A percentile compares a stretch with the other conserved stretches of the same genome.
These are phyloP conservation scores for Magnusiomyces tetraspermus DNA, from an alignment of 1,139 yeast genomes.

Conservation along the genomic window DNA sequence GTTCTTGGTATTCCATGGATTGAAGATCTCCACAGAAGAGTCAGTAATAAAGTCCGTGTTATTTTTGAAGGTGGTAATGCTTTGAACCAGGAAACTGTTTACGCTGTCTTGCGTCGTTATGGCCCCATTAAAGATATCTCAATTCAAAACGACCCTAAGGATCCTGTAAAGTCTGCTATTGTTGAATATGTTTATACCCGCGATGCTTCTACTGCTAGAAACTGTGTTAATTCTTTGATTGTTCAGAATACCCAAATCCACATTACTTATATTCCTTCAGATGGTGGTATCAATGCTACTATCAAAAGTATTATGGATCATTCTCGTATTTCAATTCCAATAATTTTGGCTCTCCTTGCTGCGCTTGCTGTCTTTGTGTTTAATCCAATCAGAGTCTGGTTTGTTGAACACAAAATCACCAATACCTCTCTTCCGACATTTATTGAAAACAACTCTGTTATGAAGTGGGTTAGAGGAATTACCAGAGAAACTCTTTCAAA, in stretches of 20 bases:
- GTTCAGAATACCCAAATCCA: constrained; percentile 54
- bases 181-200: constrained; percentile 48
- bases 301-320: constrained; percentile 39
- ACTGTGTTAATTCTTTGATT: constrained; percentile 69
- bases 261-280: constrained; percentile 55
- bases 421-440: background rate
- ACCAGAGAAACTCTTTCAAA: constrained; percentile 6
- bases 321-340: constrained; percentile 69
- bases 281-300: constrained; percentile 34
- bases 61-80: constrained; percentile 73
- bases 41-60: constrained; percentile 53
- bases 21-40: constrained; percentile 76
- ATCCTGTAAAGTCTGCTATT: constrained; percentile 39
- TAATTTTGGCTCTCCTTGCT: constrained; percentile 53
- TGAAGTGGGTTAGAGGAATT: constrained; percentile 5
- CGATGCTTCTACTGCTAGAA: constrained; percentile 79
- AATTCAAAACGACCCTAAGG: constrained; percentile 38
- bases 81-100: constrained; percentile 75
- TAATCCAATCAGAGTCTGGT: constrained; percentile 85
- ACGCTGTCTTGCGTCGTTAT: constrained; percentile 73
- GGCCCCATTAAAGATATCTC: constrained; percentile 69
- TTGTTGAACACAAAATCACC: constrained; percentile 58
- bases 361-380: constrained; percentile 76
- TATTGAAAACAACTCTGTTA: constrained; percentile 8
- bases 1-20: constrained; percentile 96